phyloP scores from a whole-genome alignment of 257 asterid genomes.

The Nicotiana otophora region DNA sequence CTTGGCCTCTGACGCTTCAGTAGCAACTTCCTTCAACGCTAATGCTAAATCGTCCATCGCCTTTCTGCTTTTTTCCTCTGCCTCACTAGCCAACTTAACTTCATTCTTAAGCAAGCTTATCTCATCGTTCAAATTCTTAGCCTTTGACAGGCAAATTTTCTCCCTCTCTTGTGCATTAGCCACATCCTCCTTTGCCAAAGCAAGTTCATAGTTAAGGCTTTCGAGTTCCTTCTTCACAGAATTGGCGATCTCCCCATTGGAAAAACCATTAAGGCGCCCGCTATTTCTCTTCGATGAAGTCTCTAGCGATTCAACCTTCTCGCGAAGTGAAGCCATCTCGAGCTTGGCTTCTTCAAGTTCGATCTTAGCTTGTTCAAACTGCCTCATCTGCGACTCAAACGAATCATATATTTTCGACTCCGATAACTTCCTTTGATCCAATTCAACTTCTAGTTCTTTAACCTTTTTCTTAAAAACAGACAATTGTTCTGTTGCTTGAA shows the following conservation, averaged over 20 bases:
- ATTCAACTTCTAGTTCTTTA: conserved; percentile 8
- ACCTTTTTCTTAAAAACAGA: neutral
- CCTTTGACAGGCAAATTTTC: conserved; percentile 8
- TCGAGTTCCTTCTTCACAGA: conserved; percentile 21
- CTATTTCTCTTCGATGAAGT: conserved; percentile 5
- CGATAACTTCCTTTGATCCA: conserved; percentile 8
- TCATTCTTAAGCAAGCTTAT: conserved; percentile 31
- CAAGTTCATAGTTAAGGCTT: conserved; percentile 1
- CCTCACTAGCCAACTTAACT: conserved; percentile 45
- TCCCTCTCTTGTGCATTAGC: conserved; percentile 9
- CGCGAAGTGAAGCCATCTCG: conserved; percentile 34
- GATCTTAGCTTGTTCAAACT: conserved; percentile 19
- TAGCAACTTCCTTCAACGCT: conserved; percentile 72
- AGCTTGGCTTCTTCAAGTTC: conserved; percentile 21
- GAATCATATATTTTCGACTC: conserved; percentile 10
- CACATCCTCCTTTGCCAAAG: conserved; percentile 6
- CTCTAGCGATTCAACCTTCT: conserved; percentile 31
- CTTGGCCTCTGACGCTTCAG: conserved; percentile 56
- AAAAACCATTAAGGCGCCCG: neutral
- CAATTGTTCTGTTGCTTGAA: neutral
- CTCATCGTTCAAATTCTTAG: neutral
- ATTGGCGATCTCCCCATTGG: neutral
- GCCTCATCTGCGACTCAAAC: neutral
- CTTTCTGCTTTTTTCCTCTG: conserved; percentile 63
- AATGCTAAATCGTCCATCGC: conserved; percentile 90